Base-by-base conservation (phyloP, 75 land plant genomes). In the Cunninghamia lanceolata region DNA sequence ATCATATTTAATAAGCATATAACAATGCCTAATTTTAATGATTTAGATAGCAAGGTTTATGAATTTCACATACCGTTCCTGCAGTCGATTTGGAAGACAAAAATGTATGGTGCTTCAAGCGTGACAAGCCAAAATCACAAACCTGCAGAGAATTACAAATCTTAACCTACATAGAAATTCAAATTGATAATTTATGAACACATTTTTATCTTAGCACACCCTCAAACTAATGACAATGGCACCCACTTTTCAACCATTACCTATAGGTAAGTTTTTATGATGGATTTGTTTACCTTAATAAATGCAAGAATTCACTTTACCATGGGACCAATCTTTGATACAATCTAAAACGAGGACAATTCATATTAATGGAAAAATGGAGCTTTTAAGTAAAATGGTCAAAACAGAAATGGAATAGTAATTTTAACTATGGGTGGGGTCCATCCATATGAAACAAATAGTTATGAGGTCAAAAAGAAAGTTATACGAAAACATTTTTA, bases 81-180 rank as follows among this genome's bases (percentile, higher is more conserved):
- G 96, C 99, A 79, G 96, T 96, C 42, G 99, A 98, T 46, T 95
- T 96, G 82, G 99, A 96, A 87, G 99, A 96, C 86, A 98, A 89
- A 86, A 98, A 98, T 9, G 99, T 96, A 75, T 91, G 92, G 66
- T 96, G 99, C 90, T 98, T 98, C 92, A 96, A 83, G 68, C 99
- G 94, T 76, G 99, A 98, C 84, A 96, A 88, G 42, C 99, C 99
- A 98, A 98, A 98, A 90, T 98, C 99, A 92, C 95, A 90, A 52
- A 98, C 99, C 99, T 98, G 94, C 91, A 92, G 16, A 84, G 46
- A n/a, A 66, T 21, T 40, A 63, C 19, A 36, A 40, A 45, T 42
- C 32, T 80, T 80, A 80, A 80, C 30, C 80, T 43, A 80, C 15
- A 80, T n/a, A 80, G 50, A 80, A 43, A 43, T 73, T 14, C 85